Conservation (phyloP, 2,329 filamentous ascomycete genomes). For the Keithomyces neogunnii region DNA sequence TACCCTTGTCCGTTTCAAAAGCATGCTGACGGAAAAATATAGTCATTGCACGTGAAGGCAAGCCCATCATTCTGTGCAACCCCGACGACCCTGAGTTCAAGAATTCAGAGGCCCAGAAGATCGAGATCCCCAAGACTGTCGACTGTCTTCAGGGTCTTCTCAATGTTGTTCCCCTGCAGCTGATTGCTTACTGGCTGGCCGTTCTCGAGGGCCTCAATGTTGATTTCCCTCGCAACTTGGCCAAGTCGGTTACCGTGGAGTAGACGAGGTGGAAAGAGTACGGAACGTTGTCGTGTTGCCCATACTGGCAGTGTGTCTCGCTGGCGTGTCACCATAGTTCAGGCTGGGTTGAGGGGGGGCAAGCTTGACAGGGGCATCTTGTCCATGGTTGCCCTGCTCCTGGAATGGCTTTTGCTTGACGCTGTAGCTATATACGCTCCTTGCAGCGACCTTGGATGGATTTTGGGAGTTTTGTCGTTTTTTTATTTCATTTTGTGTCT, state of each 20-base stretch:
- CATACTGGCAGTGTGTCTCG: constrained; percentile 4
- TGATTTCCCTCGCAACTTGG: constrained; percentile 96
- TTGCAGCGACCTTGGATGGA: constrained; percentile 6
- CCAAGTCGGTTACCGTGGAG: constrained; percentile 98
- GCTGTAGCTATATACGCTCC: background rate
- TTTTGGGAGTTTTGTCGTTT: constrained; percentile 13
- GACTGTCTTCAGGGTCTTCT: constrained; percentile 93
- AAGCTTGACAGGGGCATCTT: background rate
- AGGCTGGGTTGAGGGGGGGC: constrained; percentile 5
- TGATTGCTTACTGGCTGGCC: constrained; percentile 98
- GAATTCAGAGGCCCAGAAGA: constrained; percentile 82
- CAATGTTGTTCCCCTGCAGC: constrained; percentile 94
- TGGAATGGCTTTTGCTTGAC: background rate
- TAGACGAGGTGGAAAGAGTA: constrained; percentile 38
- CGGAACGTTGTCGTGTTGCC: background rate
- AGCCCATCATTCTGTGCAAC: constrained; percentile 99
- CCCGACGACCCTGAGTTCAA: constrained; percentile 81
- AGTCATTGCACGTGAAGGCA: constrained; percentile 93
- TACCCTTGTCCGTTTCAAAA: background rate
- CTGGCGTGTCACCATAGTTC: constrained; percentile 4
- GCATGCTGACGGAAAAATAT: constrained; percentile 12
- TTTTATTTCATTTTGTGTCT: background rate
- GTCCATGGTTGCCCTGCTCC: background rate
- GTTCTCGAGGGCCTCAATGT: constrained; percentile 95
- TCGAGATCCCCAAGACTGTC: constrained; percentile 92